Evolutionary conservation across 495 filamentous ascomycete genomes (phyloP).

Genomic region (Barbatosphaeria neglecta): DNA sequence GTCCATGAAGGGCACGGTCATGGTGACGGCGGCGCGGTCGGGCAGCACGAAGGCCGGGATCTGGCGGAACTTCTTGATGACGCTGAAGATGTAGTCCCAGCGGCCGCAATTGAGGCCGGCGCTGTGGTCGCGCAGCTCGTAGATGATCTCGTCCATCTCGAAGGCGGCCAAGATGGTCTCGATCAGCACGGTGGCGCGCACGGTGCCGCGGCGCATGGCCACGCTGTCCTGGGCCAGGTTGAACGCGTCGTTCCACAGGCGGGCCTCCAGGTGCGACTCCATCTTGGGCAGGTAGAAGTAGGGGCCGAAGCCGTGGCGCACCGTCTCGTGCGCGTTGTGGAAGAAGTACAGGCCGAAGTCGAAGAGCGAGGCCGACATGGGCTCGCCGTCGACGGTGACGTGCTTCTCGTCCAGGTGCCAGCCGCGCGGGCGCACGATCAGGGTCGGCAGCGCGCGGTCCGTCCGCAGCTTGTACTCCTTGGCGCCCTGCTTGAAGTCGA

Average conservation of each 20-base stretch:
- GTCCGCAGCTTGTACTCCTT: constrained; percentile 98
- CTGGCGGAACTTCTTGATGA: constrained; percentile 98
- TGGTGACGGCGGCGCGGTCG: constrained; percentile 83
- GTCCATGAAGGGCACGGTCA: constrained; percentile 99
- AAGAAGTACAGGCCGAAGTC: constrained; percentile 99
- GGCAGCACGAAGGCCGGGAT: constrained; percentile 88
- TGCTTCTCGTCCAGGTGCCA: constrained; percentile 99
- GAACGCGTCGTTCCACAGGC: constrained; percentile 98
- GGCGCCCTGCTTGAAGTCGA: constrained; percentile 90
- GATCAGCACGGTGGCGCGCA: constrained; percentile 91
- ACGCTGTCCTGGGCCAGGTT: constrained; percentile 91
- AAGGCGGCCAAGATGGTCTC: constrained; percentile 99
- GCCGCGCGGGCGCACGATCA: constrained; percentile 79
- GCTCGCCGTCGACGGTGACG: constrained; percentile 89
- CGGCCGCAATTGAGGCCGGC: constrained; percentile 95
- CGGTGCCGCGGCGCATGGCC: constrained; percentile 80
- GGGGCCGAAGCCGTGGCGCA: constrained; percentile 73
- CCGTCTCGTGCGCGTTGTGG: constrained; percentile 89
- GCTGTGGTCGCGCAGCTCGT: constrained; percentile 94
- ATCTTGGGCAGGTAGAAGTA: constrained; percentile 99
- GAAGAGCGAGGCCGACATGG: constrained; percentile 87
- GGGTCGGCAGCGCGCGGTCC: constrained; percentile 64
- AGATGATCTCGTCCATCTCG: constrained; percentile 99
- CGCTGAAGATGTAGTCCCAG: constrained; percentile 99
- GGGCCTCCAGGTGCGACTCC: constrained; percentile 94